Conservation (phyloP, 192 early-diverging fungal genomes). For the Coemansia sp. region DNA sequence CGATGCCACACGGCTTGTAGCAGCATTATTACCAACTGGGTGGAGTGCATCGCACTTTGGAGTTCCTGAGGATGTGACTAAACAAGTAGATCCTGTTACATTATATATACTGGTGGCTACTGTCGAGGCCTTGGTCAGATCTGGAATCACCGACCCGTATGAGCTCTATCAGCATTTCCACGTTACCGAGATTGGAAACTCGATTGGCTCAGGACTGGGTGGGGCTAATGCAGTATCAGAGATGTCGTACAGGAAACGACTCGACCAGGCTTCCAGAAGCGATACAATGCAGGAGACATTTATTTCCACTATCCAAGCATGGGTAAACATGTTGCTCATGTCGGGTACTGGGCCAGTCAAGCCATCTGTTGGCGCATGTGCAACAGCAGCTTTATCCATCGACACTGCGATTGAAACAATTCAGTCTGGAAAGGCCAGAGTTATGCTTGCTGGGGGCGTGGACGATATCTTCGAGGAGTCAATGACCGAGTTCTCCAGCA, state of each 20-base stretch:
- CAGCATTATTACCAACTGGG: conserved; percentile 88
- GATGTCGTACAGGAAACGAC: too few species aligned
- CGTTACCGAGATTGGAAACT: conserved; percentile 90
- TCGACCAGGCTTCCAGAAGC: conserved; percentile 49
- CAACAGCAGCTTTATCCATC: conserved; percentile 85
- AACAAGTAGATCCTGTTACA: conserved; percentile 86
- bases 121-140: conserved; percentile 84
- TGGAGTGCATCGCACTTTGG: conserved; percentile 88
- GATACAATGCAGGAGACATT: conserved; percentile 90
- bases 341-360: conserved; percentile 89
- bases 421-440: conserved; percentile 82
- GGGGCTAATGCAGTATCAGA: conserved; percentile 55
- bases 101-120: conserved; percentile 84
- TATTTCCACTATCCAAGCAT: conserved; percentile 94
- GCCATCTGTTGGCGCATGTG: conserved; percentile 77
- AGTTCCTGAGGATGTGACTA: conserved; percentile 83
- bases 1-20: conserved; percentile 73
- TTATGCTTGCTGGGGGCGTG: conserved; percentile 87
- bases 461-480: conserved; percentile 84
- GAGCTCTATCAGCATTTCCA: conserved; percentile 96
- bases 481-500: conserved; percentile 74
- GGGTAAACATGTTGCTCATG: conserved; percentile 92
- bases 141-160: conserved; percentile 94
- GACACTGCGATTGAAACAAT: conserved; percentile 88
- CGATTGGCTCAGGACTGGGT: conserved; percentile 84